These are phyloP conservation scores for Sequoiadendron giganteum DNA, from an alignment of 75 land plant species.

Conservation along the genomic window DNA sequence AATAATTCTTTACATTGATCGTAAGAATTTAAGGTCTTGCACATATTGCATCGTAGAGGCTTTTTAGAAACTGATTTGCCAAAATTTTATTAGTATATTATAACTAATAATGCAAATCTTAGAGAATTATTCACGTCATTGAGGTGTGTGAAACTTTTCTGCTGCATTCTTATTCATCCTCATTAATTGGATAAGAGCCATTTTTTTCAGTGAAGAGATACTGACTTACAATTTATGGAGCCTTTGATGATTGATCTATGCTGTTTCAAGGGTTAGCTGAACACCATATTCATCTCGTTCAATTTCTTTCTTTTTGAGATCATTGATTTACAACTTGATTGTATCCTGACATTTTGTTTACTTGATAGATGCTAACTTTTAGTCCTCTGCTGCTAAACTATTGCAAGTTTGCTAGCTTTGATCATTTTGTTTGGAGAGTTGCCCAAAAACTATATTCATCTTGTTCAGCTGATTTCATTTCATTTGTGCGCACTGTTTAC, in stretches of 20 bases:
- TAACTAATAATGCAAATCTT: neutral
- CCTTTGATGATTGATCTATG: neutral
- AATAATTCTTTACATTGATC: neutral
- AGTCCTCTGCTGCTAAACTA: too few relatives aligned
- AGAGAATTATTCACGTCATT: neutral
- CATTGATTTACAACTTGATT: neutral
- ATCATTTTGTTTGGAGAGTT: neutral
- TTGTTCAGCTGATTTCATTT: neutral
- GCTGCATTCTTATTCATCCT: neutral
- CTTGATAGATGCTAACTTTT: neutral
- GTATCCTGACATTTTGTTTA: neutral
- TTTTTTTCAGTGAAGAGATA: neutral
- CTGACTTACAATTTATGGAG: neutral
- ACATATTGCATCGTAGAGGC: neutral
- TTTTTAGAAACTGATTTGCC: neutral
- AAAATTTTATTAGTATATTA: neutral
- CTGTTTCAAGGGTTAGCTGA: neutral
- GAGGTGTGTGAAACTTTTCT: neutral
- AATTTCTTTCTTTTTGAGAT: neutral
- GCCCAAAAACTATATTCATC: neutral
- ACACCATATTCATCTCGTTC: neutral
- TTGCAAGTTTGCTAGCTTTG: neutral
- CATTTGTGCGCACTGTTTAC: neutral
- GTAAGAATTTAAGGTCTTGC: neutral
- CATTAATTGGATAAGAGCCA: neutral